A percentile compares a stretch with the other conserved stretches of the same genome.
phyloP scores from a whole-genome alignment of 2,329 filamentous ascomycete species.

The Chaetomiaceae sp. region DNA sequence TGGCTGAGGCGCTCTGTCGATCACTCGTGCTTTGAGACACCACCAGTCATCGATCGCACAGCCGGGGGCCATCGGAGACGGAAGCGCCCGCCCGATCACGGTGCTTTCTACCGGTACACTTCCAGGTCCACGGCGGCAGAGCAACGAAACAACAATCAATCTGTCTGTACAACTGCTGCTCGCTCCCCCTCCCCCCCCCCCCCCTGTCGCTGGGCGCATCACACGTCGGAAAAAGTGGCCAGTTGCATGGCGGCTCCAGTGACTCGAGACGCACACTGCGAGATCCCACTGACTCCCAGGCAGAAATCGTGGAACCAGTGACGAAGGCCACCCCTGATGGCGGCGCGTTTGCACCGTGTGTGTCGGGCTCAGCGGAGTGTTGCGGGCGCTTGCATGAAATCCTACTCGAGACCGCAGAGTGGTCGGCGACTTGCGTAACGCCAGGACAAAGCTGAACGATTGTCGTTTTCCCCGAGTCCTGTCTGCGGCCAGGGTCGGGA shows the following conservation, averaged over 20 bases:
- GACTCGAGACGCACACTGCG: slow-evolving; percentile 5
- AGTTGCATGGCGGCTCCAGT: slow-evolving; percentile 1
- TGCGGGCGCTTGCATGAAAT: slow-evolving; percentile 13
- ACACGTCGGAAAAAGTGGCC: slow-evolving; percentile 1
- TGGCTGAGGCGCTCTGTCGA: too few species aligned
- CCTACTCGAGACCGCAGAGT: slow-evolving; percentile 12
- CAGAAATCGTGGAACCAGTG: background rate
- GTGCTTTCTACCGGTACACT: too few species aligned
- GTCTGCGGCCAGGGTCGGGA: too few species aligned
- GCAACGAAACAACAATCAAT: too few species aligned
- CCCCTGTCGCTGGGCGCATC: too few species aligned
- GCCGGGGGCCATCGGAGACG: too few species aligned
- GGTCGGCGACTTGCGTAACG: slow-evolving; percentile 27
- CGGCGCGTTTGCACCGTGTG: background rate
- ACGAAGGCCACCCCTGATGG: background rate
- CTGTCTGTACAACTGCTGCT: too few species aligned
- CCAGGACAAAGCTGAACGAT: background rate
- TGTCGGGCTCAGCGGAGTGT: background rate
- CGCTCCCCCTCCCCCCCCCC: background rate
- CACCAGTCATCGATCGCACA: too few species aligned
- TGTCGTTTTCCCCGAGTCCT: slow-evolving; percentile 12
- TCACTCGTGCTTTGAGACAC: too few species aligned
- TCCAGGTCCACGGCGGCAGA: too few species aligned
- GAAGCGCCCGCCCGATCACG: too few species aligned
- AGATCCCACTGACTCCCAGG: slow-evolving; percentile 3